A percentile compares a stretch with the other conserved stretches of the same genome.
These are phyloP conservation scores for Plantago coronopus DNA, from an alignment of 305 asterid genomes.

Conservation along the genomic window DNA sequence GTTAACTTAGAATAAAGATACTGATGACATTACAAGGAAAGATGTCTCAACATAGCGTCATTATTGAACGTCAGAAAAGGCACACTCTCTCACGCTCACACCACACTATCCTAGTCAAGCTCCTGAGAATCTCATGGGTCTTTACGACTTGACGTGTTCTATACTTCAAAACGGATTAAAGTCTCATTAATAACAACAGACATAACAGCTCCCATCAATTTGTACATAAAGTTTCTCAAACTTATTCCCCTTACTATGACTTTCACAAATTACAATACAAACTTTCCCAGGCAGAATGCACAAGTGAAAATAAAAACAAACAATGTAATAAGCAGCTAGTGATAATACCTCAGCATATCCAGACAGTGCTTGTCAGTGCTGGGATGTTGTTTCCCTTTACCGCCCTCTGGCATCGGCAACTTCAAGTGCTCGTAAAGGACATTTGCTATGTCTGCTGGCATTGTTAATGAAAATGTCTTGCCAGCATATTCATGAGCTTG, in stretches of 20 bases:
- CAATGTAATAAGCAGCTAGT: slow-evolving; percentile 10
- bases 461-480: slow-evolving; percentile 74
- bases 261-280: neutral
- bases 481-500: slow-evolving; percentile 91
- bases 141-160: too few relatives aligned
- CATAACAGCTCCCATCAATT: too few relatives aligned
- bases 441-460: slow-evolving; percentile 92
- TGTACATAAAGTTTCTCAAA: too few relatives aligned
- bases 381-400: slow-evolving; percentile 77
- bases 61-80: too few relatives aligned
- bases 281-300: neutral
- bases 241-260: neutral
- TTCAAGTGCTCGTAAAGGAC: slow-evolving; percentile 84
- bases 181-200: too few relatives aligned
- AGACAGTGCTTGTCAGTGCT: slow-evolving; percentile 93
- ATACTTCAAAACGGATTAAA: too few relatives aligned
- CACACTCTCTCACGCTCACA: too few relatives aligned
- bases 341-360: slow-evolving; percentile 77
- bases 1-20: too few relatives aligned
- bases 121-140: too few relatives aligned
- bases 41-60: too few relatives aligned
- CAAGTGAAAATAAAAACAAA: slow-evolving; percentile 15
- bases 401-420: slow-evolving; percentile 83
- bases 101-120: too few relatives aligned
- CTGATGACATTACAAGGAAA: too few relatives aligned